phyloP scores from a whole-genome alignment of 306 rosid species.

The Carpinus fangiana region DNA sequence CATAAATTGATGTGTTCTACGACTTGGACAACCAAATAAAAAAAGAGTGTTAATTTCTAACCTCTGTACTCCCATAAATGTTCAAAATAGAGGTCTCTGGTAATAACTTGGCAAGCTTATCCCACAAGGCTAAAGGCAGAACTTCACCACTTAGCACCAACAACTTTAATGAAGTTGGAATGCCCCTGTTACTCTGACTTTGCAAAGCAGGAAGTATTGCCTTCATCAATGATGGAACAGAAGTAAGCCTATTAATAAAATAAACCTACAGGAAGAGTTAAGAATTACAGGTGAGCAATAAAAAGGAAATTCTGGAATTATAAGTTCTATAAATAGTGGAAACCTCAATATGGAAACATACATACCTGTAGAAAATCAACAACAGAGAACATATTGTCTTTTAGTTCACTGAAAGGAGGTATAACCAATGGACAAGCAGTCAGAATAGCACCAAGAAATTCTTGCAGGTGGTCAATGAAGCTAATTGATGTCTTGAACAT shows the following conservation, averaged over 20 bases:
- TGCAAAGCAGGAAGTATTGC: conserved; percentile 67
- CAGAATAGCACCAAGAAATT: conserved; percentile 76
- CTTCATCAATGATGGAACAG: conserved; percentile 85
- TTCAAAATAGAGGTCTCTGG: conserved; percentile 81
- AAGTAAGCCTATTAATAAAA: conserved; percentile 62
- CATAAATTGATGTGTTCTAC: neutral
- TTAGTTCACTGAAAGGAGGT: conserved; percentile 68
- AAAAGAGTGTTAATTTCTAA: conserved; percentile 28
- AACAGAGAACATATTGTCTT: conserved; percentile 52
- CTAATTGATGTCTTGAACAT: conserved; percentile 84
- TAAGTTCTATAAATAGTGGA: conserved; percentile 6
- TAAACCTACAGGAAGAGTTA: conserved; percentile 60
- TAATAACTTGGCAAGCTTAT: conserved; percentile 52
- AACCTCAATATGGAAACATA: conserved; percentile 23
- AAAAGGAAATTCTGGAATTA: conserved; percentile 5
- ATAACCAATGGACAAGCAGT: conserved; percentile 66
- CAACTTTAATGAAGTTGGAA: conserved; percentile 55
- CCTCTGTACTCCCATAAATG: conserved; percentile 94
- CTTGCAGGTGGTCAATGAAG: conserved; percentile 92
- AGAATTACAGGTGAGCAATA: conserved; percentile 20
- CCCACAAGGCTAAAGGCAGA: conserved; percentile 66
- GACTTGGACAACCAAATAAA: conserved; percentile 3
- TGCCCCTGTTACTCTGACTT: conserved; percentile 25
- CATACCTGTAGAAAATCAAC: conserved; percentile 77
- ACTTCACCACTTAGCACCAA: conserved; percentile 87